Base-by-base conservation (phyloP, 1,284 basidiomycete genomes). In the Microbotryum saponariae region DNA sequence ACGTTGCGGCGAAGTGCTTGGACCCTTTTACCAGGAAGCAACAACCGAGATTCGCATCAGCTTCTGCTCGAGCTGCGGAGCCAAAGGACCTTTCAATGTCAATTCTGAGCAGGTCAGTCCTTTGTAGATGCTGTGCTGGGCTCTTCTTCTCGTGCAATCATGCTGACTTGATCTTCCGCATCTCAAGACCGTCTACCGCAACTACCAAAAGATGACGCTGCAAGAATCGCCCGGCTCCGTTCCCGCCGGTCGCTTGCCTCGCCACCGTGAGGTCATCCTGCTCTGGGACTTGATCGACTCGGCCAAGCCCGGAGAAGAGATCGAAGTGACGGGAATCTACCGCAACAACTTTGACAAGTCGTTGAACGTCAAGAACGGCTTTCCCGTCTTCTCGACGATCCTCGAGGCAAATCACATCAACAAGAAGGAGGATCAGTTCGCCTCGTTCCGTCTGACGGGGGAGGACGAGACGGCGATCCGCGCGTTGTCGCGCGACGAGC, bases 211-310 rank as follows among this genome's bases (percentile, higher is more conserved):
- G 77, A 90, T 98, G 89, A 97, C 94, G 4, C 78, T 99, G 50
- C 94, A 99, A 74, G 96, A 99, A 76, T 93, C 91, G 16, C 94
- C 94, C n/a, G 96, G 94, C 2, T 91, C 89, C 4, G 94, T 99
- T 3, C 96, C 94, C 55, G 92, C 94, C 20, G 94, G 94, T 76
- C 90, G 94, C 72, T 81, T 98, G 16, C 94, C 94, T 10, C 82
- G 94, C 57, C 94, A 99, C 76, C 86, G 94, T 59, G 94, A 99
- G 75, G 92, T 99, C 37, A 85, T 99, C 64, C 81, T 97, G 2
- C 82, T 98, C 21, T 98, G 94, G 93, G 94, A 98, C 76, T 80
- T 99, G 58, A 97, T 99, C 71, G 94, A 99, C 75, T 86, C 86
- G 56, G 96, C 94, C 21, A 97, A 97, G 76, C 94, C 94, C 12